These are phyloP conservation scores for Penicillium digitatum DNA, from an alignment of 2,329 filamentous ascomycete species.

Conservation along the genomic window DNA sequence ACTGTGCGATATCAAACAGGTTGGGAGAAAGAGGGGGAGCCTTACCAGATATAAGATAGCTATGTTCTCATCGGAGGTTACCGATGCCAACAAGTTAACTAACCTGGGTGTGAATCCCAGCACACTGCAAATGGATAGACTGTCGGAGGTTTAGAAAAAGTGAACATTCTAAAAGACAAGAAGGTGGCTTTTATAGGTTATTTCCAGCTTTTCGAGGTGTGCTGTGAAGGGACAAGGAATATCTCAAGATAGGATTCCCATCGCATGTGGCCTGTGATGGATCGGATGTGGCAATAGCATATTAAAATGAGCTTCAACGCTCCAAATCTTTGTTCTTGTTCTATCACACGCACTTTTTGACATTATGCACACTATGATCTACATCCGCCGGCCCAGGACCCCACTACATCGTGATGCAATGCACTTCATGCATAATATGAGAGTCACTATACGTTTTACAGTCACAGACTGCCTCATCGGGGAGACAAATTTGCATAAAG, in stretches of 20 bases:
- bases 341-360: not conserved
- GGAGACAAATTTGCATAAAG: not conserved
- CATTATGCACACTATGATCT: not conserved
- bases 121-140: not conserved
- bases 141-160: not conserved
- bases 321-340: not conserved
- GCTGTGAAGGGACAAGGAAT: not conserved
- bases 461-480: not conserved
- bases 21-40: conserved; percentile 1
- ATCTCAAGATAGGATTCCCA: not conserved
- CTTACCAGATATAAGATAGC: conserved; percentile 11
- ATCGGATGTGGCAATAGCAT: conserved; percentile 4
- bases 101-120: not conserved
- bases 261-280: not conserved
- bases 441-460: not conserved
- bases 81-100: conserved; percentile 16
- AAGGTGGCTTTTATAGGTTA: conserved; percentile 5
- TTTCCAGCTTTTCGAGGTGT: not conserved
- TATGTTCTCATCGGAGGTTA: conserved; percentile 21
- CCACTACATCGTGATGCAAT: not conserved
- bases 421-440: conserved; percentile 6
- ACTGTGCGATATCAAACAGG: conserved; percentile 8
- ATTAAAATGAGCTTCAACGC: too few relatives aligned
- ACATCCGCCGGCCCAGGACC: not conserved
- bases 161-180: not conserved